These are phyloP conservation scores for Stentor roeselii DNA, from an alignment of 73 alveolate genomes.

Conservation along the genomic window DNA sequence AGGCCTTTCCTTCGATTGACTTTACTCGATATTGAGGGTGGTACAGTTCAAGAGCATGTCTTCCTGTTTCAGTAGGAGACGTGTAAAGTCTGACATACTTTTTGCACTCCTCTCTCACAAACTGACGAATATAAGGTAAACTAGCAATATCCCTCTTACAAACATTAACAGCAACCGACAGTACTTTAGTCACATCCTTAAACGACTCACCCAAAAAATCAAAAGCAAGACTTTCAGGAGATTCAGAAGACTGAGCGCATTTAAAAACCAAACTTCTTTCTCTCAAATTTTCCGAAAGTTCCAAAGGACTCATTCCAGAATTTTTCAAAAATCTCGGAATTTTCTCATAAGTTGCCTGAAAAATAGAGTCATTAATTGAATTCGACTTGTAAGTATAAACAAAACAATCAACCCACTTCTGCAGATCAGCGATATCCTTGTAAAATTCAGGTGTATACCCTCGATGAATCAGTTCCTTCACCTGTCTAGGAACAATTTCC, in stretches of 20 bases:
- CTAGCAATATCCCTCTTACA: not conserved
- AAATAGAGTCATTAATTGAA: not conserved
- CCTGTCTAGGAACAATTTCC: not conserved
- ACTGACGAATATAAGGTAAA: conserved; percentile 6
- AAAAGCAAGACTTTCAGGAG: conserved; percentile 25
- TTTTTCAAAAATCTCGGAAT: conserved; percentile 1
- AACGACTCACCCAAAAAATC: conserved; percentile 1
- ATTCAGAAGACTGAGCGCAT: not conserved
- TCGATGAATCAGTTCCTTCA: not conserved
- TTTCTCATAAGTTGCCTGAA: not conserved
- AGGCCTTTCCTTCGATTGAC: not conserved
- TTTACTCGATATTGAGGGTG: conserved; percentile 23
- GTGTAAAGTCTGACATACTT: conserved; percentile 2
- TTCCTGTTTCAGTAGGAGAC: conserved; percentile 25
- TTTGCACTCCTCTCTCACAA: not conserved
- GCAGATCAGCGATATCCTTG: not conserved
- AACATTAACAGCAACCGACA: not conserved
- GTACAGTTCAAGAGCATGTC: not conserved
- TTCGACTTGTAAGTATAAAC: not conserved
- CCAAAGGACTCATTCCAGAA: not conserved
- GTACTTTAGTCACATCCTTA: not conserved
- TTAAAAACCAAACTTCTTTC: not conserved
- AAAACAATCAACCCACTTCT: not conserved
- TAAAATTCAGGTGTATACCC: not conserved
- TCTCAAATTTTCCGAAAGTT: not conserved